Evolutionary conservation across 1,139 yeast species (phyloP).

Genomic region (Geotrichum klebahnii): DNA sequence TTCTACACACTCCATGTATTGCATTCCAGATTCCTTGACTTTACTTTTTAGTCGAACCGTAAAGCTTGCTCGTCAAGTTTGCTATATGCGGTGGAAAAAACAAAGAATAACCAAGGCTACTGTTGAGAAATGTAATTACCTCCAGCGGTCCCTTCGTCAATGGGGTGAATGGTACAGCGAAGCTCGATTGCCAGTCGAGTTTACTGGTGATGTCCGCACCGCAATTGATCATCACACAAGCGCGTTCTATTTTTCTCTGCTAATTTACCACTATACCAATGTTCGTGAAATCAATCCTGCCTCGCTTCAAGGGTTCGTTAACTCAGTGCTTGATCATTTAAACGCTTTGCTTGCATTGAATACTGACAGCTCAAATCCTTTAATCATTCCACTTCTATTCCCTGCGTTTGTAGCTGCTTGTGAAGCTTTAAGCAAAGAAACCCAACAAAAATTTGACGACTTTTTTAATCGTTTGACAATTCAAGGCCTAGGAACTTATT

Average conservation of each 20-base stretch:
- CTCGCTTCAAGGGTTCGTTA: conserved; percentile 57
- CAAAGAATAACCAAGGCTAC: conserved; percentile 45
- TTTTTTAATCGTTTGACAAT: conserved; percentile 82
- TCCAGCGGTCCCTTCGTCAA: conserved; percentile 50
- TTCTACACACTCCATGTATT: conserved; percentile 78
- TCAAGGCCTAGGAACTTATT: conserved; percentile 74
- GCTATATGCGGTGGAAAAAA: conserved; percentile 44
- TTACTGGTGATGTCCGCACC: conserved; percentile 43
- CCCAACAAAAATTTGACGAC: conserved; percentile 63
- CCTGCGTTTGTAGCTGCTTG: conserved; percentile 89
- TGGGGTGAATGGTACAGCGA: conserved; percentile 52
- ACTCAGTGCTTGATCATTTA: conserved; percentile 58
- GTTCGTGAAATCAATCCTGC: conserved; percentile 53
- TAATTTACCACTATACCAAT: conserved; percentile 70
- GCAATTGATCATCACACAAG: conserved; percentile 78
- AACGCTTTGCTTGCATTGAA: conserved; percentile 56
- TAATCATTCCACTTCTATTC: conserved; percentile 77
- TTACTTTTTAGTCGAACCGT: conserved; percentile 49
- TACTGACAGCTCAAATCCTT: conserved; percentile 49
- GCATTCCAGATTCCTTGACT: conserved; percentile 77
- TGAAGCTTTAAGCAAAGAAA: conserved; percentile 56
- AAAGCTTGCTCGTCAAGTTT: conserved; percentile 57
- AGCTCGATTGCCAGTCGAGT: conserved; percentile 27
- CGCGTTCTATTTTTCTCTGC: conserved; percentile 71
- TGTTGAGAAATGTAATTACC: conserved; percentile 45